Base-by-base conservation (phyloP, 371 early-diverging fungal genomes). In the Globomyces sp. region DNA sequence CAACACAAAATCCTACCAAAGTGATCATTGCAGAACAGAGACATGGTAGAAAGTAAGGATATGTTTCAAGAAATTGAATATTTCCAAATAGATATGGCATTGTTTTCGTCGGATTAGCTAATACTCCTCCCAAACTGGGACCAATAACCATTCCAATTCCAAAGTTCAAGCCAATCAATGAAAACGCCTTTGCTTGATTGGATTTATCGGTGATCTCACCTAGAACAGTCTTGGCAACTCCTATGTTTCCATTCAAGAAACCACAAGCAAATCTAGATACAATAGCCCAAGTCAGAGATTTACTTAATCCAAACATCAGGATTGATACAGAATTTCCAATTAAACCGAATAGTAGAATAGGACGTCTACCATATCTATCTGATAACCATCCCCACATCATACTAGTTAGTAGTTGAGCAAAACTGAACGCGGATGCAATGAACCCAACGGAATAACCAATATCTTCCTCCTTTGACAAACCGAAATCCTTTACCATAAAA, bases 31-130 rank as follows among this genome's bases (percentile, higher is more conserved):
- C 80, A 3, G 89, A 85, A 8, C 89, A 80, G 6, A 88, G 73
- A 69, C 94, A 94, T 0, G 96, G 96, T 6, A 95, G 80, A 57
- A 92, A 84, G 68, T 93, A 94, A 2, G 94, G 95, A 64, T 86
- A 89, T 2, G 71, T 67, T 3, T 71, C 72, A 49, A 94, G 80
- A 50, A 94, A 39, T 39, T 73, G 67, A 57, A 77, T 82, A 37
- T 78, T 65, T 2, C 87, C 89, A 79, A 94, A 93, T 4, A 88
- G 51, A 3, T 42, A 55, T 0, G 94, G 93, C 58, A 80, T 89
- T 39, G 80, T 80, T 2, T 77, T 67, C 0, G 80, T 90, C 1
- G 96, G 94, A 51, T 92, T 77, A 0, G 90, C 77, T 6, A 96
- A 83, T 41, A 88, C 80, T 1, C 94, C 93, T 46, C 93, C 94